Base-by-base conservation (phyloP, 73 alveolate species). In the Paramecium octaurelia region DNA sequence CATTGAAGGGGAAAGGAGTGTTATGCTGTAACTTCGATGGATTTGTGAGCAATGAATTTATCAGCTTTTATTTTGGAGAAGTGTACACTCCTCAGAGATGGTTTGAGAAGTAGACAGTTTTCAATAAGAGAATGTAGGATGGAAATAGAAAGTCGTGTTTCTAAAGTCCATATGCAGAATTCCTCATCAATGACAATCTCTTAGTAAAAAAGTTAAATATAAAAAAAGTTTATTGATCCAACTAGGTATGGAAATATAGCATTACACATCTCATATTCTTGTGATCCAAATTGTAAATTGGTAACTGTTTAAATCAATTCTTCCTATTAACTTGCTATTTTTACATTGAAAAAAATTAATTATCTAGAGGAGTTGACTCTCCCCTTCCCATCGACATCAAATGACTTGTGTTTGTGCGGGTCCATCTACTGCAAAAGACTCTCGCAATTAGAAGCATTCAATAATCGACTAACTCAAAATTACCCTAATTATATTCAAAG, bases 21-120 rank as follows among this genome's bases (percentile, higher is more conserved):
- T 27, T 80, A 2, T 80, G 91, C 11, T 80, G 91, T 46, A 24
- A 80, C 12, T 20, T 38, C 46, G 73, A 80, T 21, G 91, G 91
- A 18, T 80, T 80, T 46, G 5, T 5, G 1, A 5, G 3, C 1
- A 46, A 35, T 80, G 73, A 40, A 40, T 27, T 80, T 20, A 80
- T 80, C 34, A 48, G 8, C 24, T 40, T 40, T 11, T 80, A 80
- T 80, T 80, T 11, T 80, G 91, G 91, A 46, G 91, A 80, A 80
- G 8, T 80, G 0, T 80, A 80, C 12, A 80, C 91, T 9, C 91
- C 91, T 23, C n/a, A 27, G 24, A 80, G 91, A 80, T 80, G 91
- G 91, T 80, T 44, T 44, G 91, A 80, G 8, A 80, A 80, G 48
- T 80, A 80, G 35, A 43, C 73, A n/a, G 75, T 80, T 20, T 27